A percentile compares a stretch with the other conserved stretches of the same genome.
Evolutionary conservation across 164 flowering plant species (phyloP).

Genomic region (Cinnamomum micranthum): DNA sequence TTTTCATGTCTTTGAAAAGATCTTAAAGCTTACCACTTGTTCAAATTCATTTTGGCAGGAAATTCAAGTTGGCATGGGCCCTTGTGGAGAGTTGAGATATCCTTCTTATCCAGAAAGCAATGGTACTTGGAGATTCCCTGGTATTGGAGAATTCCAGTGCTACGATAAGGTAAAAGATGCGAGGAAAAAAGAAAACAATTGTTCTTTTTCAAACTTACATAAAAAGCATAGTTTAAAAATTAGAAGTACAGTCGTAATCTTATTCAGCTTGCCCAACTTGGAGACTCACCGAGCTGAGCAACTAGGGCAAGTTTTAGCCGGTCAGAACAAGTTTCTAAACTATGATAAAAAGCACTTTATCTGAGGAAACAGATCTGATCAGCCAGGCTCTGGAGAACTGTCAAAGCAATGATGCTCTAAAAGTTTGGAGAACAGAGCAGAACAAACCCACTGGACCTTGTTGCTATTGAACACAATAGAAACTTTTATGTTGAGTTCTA

Average conservation of each 20-base stretch:
- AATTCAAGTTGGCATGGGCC: conserved; percentile 96
- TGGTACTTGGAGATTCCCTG: conserved; percentile 91
- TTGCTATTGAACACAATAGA: not conserved
- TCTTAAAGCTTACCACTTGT: not conserved
- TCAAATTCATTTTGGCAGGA: conserved; percentile 50
- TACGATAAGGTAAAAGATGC: conserved; percentile 72
- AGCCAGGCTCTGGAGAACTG: too few relatives aligned
- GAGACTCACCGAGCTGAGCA: too few relatives aligned
- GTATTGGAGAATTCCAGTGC: conserved; percentile 95
- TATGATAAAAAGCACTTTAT: too few relatives aligned
- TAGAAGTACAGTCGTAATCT: not conserved
- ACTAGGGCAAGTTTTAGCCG: too few relatives aligned
- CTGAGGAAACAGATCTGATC: too few relatives aligned
- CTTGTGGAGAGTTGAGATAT: conserved; percentile 95
- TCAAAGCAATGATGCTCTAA: not conserved
- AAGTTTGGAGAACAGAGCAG: not conserved
- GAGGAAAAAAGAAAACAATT: not conserved
- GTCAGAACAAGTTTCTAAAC: too few relatives aligned
- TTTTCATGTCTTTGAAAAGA: not conserved
- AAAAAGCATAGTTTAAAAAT: not conserved
- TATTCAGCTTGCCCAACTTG: not conserved
- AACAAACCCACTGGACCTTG: not conserved
- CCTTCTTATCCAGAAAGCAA: conserved; percentile 96
- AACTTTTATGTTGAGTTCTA: not conserved
- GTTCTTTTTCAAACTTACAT: not conserved